Evolutionary conservation across 495 filamentous ascomycete genomes (phyloP), one percentile per base, ranked within the genome.

Genomic region (Neurospora sp.): DNA sequence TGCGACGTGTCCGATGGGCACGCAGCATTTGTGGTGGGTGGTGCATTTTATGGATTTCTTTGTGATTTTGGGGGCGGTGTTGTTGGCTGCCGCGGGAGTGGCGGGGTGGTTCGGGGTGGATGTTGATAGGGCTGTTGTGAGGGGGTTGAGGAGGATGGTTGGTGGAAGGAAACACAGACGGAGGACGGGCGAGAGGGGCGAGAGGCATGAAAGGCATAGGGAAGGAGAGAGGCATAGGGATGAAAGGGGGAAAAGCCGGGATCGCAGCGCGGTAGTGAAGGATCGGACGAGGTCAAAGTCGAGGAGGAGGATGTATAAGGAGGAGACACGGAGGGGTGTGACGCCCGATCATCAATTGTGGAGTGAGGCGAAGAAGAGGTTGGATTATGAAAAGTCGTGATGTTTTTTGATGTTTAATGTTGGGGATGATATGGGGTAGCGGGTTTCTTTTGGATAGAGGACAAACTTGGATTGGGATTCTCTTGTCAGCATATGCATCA

Each of bases 11-110:
- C 82, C 86, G 14, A 81, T 95, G 68, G 96, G 94, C 6, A 88
- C 89, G 39, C 96, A 97, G 85, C 94, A 97, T 81, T 84, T 94
- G 39, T 99, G 96, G 96, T 99, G 96, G 96, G 85, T 87, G 4
- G 90, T 96, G 3, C 94, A 98, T 81, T 81, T 92, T 12, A 71
- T 93, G 65, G 88, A 93, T 76, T 47, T 94, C 8, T 81, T 91
- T 38, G 87, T 89, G 1, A 14, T 87, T 5, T 59, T 82, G 1
- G 75, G 75, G 8, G 73, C 79, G 0, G 35, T 84, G 59, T 73
- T 81, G 18, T 84, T 79, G 31, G 75, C 73, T 1, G 71, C 71
- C 8, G 73, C 79, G 1, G 72, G 65, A 22, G 70, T 77, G 20
- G 53, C 80, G 18, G 74, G 71, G 2, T 69, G 72, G 16, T 65